A percentile compares a stretch with the other conserved stretches of the same genome.
Conservation (phyloP, 2,329 filamentous ascomycete species). For the Escovopsis sp. region DNA sequence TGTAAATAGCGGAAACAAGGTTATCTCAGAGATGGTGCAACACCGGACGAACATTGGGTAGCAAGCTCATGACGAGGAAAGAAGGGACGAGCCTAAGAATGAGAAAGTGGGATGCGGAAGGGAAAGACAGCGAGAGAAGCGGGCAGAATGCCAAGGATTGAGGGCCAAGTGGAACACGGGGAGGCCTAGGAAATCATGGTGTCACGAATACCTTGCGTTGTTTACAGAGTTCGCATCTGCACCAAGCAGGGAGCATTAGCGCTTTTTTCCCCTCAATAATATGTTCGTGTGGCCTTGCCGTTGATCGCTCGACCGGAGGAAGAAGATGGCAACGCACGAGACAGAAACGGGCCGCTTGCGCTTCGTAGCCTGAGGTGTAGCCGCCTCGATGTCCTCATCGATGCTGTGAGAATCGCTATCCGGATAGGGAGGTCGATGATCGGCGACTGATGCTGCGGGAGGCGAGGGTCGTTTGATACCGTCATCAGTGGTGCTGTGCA, state of each 20-base stretch:
- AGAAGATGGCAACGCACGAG: conserved; percentile 27
- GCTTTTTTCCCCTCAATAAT: too few relatives aligned
- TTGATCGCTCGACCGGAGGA: background rate
- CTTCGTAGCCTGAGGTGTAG: conserved; percentile 26
- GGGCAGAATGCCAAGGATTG: background rate
- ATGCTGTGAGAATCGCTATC: conserved; percentile 40
- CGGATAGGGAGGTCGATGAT: conserved; percentile 20
- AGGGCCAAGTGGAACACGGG: too few relatives aligned
- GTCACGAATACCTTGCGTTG: conserved; percentile 51
- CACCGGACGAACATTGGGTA: too few relatives aligned
- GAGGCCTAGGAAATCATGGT: background rate
- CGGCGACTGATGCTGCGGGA: conserved; percentile 14
- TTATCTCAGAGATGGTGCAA: conserved; percentile 5
- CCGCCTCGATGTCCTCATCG: conserved; percentile 25
- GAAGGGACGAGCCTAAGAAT: background rate
- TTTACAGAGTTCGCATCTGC: conserved; percentile 65
- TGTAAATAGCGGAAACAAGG: conserved; percentile 14
- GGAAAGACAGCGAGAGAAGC: too few relatives aligned
- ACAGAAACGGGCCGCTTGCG: conserved; percentile 47
- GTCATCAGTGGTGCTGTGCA: conserved; percentile 10
- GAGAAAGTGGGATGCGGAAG: too few relatives aligned
- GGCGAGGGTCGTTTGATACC: conserved; percentile 9
- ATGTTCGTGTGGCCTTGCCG: background rate
- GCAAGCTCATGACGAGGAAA: background rate
- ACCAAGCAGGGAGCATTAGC: conserved; percentile 4